Percentiles rank a stretch among this genome's conserved stretches.
phyloP scores from a whole-genome alignment of 768 basidiomycete genomes.

The Rhizopogon vesiculosus region DNA sequence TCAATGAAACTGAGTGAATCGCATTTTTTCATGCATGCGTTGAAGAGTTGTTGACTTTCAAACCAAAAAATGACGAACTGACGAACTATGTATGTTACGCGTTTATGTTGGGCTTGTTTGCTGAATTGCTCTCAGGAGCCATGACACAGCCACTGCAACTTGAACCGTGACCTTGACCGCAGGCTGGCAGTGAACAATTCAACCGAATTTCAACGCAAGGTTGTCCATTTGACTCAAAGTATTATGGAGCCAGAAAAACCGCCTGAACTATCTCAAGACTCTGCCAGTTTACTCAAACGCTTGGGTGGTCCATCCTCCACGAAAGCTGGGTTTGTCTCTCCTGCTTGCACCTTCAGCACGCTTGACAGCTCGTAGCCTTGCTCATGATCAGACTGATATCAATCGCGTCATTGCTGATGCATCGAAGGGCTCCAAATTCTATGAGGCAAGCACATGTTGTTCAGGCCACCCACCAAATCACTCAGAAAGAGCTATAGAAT shows the following conservation, averaged over 20 bases:
- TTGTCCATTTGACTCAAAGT: not conserved
- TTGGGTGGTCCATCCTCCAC: constrained; percentile 86
- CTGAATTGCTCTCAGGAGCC: not conserved
- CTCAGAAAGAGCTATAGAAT: constrained; percentile 43
- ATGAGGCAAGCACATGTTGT: constrained; percentile 50
- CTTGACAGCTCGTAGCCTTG: constrained; percentile 41
- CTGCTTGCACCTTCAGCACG: not conserved
- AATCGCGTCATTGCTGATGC: constrained; percentile 87
- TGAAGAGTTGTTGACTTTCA: no score
- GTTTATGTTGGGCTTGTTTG: no score
- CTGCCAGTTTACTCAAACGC: constrained; percentile 67
- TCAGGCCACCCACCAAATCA: not conserved
- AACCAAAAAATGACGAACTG: no score
- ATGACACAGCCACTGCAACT: not conserved
- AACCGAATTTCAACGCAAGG: no score
- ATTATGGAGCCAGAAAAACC: constrained; percentile 11
- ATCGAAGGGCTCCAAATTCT: constrained; percentile 92
- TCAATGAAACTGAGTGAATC: no score
- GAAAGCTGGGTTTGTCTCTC: constrained; percentile 72
- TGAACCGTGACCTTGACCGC: not conserved
- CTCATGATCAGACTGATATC: constrained; percentile 77
- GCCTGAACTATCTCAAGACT: constrained; percentile 49
- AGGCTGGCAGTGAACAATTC: not conserved
- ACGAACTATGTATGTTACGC: no score
- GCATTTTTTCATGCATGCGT: no score